Conservation (phyloP, 371 early-diverging fungal species). For the Mucor plumbeus region DNA sequence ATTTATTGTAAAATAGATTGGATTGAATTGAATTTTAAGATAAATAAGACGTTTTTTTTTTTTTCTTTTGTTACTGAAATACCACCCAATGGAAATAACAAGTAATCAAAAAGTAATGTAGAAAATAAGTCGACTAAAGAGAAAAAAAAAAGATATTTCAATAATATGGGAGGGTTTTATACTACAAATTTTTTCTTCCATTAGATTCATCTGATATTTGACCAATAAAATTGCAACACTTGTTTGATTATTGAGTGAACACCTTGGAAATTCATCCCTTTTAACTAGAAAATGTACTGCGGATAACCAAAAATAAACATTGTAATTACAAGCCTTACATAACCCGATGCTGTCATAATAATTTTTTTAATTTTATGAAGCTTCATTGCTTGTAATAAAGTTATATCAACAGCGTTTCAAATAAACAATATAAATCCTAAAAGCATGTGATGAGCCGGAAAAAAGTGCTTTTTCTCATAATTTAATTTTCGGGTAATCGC, state of each 20-base stretch:
- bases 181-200: background rate
- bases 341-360: too few relatives aligned
- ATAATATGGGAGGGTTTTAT: background rate
- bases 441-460: background rate
- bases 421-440: background rate
- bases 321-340: background rate
- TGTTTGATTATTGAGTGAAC: slow-evolving; percentile 19
- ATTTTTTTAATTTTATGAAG: too few relatives aligned
- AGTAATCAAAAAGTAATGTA: slow-evolving; percentile 29
- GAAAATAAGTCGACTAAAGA: slow-evolving; percentile 30
- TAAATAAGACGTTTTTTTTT: slow-evolving; percentile 19
- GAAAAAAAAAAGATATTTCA: slow-evolving; percentile 11
- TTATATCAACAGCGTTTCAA: too few relatives aligned
- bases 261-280: background rate
- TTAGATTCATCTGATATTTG: background rate
- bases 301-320: background rate
- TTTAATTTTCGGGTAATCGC: background rate
- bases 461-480: background rate
- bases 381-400: too few relatives aligned
- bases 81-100: slow-evolving; percentile 57
- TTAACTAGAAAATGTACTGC: background rate
- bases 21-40: slow-evolving; percentile 3
- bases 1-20: slow-evolving; percentile 1
- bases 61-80: slow-evolving; percentile 15
- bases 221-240: slow-evolving; percentile 29